phyloP scores from a whole-genome alignment of 1,284 basidiomycete genomes.

The Leccinum subfulvum region DNA sequence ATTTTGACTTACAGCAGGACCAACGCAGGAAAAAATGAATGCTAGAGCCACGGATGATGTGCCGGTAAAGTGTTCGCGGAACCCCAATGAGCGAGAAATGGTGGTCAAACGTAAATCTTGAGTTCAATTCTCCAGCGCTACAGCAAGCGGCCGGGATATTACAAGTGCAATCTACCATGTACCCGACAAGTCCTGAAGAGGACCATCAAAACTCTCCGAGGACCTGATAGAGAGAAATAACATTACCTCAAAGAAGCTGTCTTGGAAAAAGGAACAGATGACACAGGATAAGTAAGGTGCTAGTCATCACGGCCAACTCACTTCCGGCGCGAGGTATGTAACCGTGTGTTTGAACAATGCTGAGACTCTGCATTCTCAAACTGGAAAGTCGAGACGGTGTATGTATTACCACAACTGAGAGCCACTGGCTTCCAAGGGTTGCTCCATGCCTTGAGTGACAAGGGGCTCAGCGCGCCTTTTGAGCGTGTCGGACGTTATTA shows the following conservation, averaged over 20 bases:
- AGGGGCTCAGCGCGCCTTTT: not conserved
- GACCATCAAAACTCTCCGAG: not conserved
- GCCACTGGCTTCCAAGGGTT: not conserved
- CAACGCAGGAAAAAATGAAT: not conserved
- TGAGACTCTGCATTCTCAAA: not conserved
- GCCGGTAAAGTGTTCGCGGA: slow-evolving; percentile 3
- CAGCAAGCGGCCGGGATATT: slow-evolving; percentile 5
- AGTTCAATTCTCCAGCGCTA: not conserved
- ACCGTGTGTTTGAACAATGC: not conserved
- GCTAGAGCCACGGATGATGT: slow-evolving; percentile 15
- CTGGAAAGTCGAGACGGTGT: not conserved
- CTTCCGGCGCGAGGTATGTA: not conserved
- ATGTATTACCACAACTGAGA: not conserved
- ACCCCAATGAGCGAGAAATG: slow-evolving; percentile 1
- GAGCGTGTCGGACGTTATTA: not conserved
- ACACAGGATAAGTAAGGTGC: not conserved
- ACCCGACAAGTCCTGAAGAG: not conserved
- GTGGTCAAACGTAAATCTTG: not conserved
- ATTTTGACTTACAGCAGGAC: not conserved
- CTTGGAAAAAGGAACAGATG: not conserved
- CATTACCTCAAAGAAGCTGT: not conserved
- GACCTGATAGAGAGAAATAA: not conserved
- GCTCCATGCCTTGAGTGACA: not conserved
- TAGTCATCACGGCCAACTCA: not conserved
- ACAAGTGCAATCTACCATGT: not conserved